Evolutionary conservation across 176 grass and related monocot species (phyloP).

Genomic region (Ensete ventricosum): DNA sequence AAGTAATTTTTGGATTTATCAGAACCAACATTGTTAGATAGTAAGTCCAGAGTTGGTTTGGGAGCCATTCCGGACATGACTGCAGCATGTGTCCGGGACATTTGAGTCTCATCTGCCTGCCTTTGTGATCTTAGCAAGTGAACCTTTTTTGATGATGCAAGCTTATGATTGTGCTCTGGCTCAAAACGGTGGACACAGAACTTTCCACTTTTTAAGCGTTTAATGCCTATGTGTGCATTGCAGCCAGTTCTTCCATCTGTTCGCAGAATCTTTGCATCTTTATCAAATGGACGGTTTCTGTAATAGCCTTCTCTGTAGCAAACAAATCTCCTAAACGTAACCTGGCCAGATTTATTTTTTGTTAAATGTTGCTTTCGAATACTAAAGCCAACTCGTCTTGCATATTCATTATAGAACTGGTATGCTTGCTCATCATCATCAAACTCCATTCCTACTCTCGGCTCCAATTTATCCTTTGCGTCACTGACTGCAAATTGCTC

Average conservation of each 20-base stretch:
- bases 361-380: constrained; percentile 31
- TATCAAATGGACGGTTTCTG: constrained; percentile 22
- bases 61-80: not conserved
- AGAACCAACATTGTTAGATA: constrained; percentile 5
- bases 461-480: constrained; percentile 21
- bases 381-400: constrained; percentile 31
- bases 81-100: constrained; percentile 2
- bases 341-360: constrained; percentile 24
- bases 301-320: constrained; percentile 33
- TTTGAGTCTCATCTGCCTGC: constrained; percentile 18
- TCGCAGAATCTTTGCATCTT: constrained; percentile 14
- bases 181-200: constrained; percentile 28
- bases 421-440: constrained; percentile 34
- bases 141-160: constrained; percentile 31
- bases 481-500: not conserved
- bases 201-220: constrained; percentile 28
- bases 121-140: constrained; percentile 35
- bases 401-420: constrained; percentile 35
- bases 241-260: constrained; percentile 35
- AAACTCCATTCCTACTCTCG: constrained; percentile 30
- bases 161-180: constrained; percentile 29
- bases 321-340: constrained; percentile 29
- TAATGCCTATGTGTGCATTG: constrained; percentile 32
- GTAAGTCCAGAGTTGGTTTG: constrained; percentile 3
- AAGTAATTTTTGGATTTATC: constrained; percentile 26